A percentile compares a stretch with the other conserved stretches of the same genome.
Conservation (phyloP, 2,329 filamentous ascomycete genomes). For the Aspergillus glaucus region DNA sequence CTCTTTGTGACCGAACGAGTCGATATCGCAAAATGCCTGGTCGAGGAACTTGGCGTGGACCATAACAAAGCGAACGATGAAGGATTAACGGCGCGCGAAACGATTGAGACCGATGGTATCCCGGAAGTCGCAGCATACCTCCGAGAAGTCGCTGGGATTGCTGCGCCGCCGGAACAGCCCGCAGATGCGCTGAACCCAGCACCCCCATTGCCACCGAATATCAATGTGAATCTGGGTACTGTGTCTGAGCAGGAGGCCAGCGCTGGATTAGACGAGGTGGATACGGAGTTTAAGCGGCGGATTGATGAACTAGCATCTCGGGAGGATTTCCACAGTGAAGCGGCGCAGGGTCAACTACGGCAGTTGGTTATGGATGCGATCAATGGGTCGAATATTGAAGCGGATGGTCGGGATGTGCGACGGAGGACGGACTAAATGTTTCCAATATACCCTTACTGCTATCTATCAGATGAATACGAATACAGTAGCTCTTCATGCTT, state of each 20-base stretch:
- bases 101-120: conserved; percentile 69
- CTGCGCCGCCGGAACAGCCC: conserved; percentile 17
- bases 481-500: too few species aligned
- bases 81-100: conserved; percentile 72
- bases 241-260: conserved; percentile 55
- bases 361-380: conserved; percentile 76
- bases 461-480: too few species aligned
- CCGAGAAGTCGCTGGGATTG: conserved; percentile 29
- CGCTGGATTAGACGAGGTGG: conserved; percentile 58
- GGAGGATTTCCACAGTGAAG: conserved; percentile 74
- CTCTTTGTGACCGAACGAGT: conserved; percentile 84
- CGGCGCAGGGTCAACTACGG: conserved; percentile 72
- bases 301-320: conserved; percentile 85
- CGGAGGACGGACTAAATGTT: conserved; percentile 48
- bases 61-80: conserved; percentile 61
- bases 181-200: conserved; percentile 40
- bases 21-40: conserved; percentile 68
- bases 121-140: conserved; percentile 71
- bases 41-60: conserved; percentile 76
- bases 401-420: conserved; percentile 58
- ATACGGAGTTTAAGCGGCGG: conserved; percentile 74
- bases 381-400: conserved; percentile 56
- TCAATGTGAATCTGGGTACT: conserved; percentile 71
- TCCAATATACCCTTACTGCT: too few species aligned
- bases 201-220: conserved; percentile 65